Evolutionary conservation across 192 early-diverging fungal species (phyloP).

Genomic region (Umbelopsis sp.): DNA sequence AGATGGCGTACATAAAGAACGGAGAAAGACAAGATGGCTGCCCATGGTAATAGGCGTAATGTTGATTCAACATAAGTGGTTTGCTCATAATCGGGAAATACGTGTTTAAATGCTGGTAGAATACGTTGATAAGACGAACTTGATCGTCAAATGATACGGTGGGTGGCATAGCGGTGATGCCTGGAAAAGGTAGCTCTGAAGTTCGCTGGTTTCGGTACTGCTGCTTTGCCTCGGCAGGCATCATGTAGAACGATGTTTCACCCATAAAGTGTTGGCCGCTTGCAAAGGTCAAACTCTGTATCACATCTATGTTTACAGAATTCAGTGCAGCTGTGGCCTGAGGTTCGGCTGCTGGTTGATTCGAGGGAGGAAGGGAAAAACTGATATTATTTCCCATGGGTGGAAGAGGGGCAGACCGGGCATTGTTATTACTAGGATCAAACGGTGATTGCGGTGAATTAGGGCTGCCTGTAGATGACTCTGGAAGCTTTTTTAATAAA

Average conservation of each 20-base stretch:
- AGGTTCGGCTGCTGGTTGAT: neutral
- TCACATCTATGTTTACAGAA: conserved; percentile 9
- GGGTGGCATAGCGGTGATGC: conserved; percentile 10
- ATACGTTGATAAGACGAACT: conserved; percentile 34
- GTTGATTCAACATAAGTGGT: conserved; percentile 20
- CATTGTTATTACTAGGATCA: neutral
- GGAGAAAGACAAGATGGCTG: conserved; percentile 19
- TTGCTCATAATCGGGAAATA: conserved; percentile 39
- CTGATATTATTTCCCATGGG: neutral
- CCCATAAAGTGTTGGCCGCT: conserved; percentile 11
- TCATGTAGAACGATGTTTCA: conserved; percentile 4
- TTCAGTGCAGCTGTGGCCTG: neutral
- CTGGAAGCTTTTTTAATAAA: neutral
- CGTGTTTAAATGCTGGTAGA: conserved; percentile 35
- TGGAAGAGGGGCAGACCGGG: neutral
- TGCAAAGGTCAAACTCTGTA: conserved; percentile 7
- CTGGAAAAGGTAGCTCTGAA: neutral
- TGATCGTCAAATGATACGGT: conserved; percentile 19
- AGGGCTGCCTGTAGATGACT: neutral
- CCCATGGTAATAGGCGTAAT: neutral
- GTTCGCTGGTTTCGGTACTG: neutral
- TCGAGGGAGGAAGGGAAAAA: neutral
- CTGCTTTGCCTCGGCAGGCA: neutral
- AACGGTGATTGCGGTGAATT: neutral
- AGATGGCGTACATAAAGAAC: conserved; percentile 28